These are phyloP conservation scores for Yamadazyma dushanensis DNA, from an alignment of 1,139 yeast species.

Conservation along the genomic window DNA sequence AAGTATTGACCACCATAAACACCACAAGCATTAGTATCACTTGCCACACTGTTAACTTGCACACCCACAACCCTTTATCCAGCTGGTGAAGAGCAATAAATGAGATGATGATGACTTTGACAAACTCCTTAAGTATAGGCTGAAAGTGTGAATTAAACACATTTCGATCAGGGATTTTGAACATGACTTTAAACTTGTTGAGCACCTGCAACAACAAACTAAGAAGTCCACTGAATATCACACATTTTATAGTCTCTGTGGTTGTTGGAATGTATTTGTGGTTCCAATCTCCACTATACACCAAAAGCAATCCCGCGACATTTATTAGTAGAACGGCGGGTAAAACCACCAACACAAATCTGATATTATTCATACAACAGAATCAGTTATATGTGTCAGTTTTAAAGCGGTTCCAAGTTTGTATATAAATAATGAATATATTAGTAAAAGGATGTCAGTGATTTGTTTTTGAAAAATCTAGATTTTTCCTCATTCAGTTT, in stretches of 20 bases:
- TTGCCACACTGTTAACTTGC: constrained; percentile 9
- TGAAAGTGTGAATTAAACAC: constrained; percentile 13
- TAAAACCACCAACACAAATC: constrained; percentile 2
- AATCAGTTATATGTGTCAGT: no score
- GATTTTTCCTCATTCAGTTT: not conserved
- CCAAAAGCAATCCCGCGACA: not conserved
- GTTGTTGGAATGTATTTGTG: constrained; percentile 7
- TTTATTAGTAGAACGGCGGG: constrained; percentile 2
- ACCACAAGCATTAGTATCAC: constrained; percentile 9
- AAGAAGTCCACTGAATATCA: constrained; percentile 12
- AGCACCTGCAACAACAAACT: constrained; percentile 10
- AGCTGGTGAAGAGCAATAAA: constrained; percentile 15
- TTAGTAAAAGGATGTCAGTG: not conserved
- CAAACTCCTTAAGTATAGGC: constrained; percentile 13
- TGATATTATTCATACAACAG: not conserved
- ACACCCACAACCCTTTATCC: constrained; percentile 8
- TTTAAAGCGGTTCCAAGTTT: no score
- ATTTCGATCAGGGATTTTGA: constrained; percentile 12
- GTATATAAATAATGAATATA: no score
- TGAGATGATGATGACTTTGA: constrained; percentile 12
- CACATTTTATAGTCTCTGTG: constrained; percentile 11
- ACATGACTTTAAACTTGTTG: constrained; percentile 12
- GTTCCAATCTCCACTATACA: constrained; percentile 4
- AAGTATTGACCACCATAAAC: constrained; percentile 5
- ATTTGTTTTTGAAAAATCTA: not conserved